Percentiles rank a stretch among this genome's conserved stretches.
phyloP scores from a whole-genome alignment of 2,329 filamentous ascomycete species.

The Penicillium sp. region DNA sequence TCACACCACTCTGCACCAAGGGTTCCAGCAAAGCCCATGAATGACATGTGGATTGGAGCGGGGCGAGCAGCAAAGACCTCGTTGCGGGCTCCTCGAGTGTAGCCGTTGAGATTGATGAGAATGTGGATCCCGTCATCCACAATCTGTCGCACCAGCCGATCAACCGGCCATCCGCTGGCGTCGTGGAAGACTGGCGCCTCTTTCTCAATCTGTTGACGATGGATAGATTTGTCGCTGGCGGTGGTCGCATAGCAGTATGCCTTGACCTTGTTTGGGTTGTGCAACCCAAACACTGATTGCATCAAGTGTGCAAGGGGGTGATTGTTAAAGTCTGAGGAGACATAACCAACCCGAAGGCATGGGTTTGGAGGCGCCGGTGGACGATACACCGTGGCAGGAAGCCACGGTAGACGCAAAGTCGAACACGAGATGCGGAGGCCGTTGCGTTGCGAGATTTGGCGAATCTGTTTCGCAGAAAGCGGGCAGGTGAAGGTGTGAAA shows the following conservation, averaged over 20 bases:
- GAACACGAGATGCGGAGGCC: conserved; percentile 89
- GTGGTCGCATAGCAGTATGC: conserved; percentile 97
- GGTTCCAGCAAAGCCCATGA: conserved; percentile 98
- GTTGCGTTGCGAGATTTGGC: conserved; percentile 92
- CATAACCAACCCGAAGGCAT: conserved; percentile 86
- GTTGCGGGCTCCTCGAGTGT: conserved; percentile 93
- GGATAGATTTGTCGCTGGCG: conserved; percentile 79
- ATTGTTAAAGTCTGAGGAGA: conserved; percentile 98
- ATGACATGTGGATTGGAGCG: conserved; percentile 97
- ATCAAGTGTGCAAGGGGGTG: conserved; percentile 95
- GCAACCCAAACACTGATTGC: conserved; percentile 97
- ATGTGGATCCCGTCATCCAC: conserved; percentile 87
- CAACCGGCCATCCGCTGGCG: conserved; percentile 79
- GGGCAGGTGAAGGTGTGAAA: conserved; percentile 98
- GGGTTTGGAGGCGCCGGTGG: conserved; percentile 80
- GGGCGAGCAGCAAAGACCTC: conserved; percentile 95
- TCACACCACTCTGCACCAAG: conserved; percentile 98
- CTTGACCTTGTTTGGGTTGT: conserved; percentile 68
- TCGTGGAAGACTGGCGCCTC: conserved; percentile 91
- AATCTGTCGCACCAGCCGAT: conserved; percentile 81
- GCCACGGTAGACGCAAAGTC: conserved; percentile 81
- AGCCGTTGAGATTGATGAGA: conserved; percentile 95
- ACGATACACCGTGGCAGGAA: conserved; percentile 74
- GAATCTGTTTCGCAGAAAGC: conserved; percentile 83
- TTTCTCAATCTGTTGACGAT: conserved; percentile 87